These are phyloP conservation scores for Aaosphaeria pasadenensis DNA, from an alignment of 2,329 filamentous ascomycete genomes.

Conservation along the genomic window DNA sequence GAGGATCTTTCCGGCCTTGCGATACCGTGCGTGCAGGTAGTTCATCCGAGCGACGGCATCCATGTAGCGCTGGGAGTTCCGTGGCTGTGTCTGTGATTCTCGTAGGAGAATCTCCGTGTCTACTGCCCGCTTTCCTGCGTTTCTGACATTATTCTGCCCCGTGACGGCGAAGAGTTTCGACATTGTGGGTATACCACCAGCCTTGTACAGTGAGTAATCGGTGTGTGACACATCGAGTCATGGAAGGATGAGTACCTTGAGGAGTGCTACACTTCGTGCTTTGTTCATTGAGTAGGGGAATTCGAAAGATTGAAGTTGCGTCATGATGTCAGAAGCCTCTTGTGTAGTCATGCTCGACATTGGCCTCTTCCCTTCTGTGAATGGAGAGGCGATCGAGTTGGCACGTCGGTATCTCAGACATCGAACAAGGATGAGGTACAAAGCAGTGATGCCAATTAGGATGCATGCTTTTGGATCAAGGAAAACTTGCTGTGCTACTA, in stretches of 20 bases:
- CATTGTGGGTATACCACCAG: slow-evolving; percentile 17
- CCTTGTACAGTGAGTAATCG: slow-evolving; percentile 2
- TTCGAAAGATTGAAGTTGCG: slow-evolving; percentile 27
- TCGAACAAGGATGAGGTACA: slow-evolving; percentile 11
- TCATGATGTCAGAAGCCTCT: slow-evolving; percentile 26
- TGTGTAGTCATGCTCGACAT: slow-evolving; percentile 30
- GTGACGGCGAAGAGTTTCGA: slow-evolving; percentile 17
- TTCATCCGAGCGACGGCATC: slow-evolving; percentile 17
- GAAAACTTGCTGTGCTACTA: neutral
- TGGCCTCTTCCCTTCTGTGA: slow-evolving; percentile 6
- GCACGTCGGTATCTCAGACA: slow-evolving; percentile 11
- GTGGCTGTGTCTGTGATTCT: slow-evolving; percentile 15
- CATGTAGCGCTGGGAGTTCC: slow-evolving; percentile 13
- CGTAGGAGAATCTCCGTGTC: slow-evolving; percentile 23
- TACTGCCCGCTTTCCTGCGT: slow-evolving; percentile 15
- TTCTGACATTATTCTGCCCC: slow-evolving; percentile 13
- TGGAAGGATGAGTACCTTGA: slow-evolving; percentile 20
- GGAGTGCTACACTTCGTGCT: slow-evolving; percentile 19
- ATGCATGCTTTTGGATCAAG: neutral
- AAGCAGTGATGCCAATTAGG: neutral
- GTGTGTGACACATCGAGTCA: neutral
- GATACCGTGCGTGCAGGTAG: slow-evolving; percentile 15
- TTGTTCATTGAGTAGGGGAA: slow-evolving; percentile 29
- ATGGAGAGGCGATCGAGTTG: slow-evolving; percentile 8
- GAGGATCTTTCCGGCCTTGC: slow-evolving; percentile 17